Evolutionary conservation across 495 filamentous ascomycete genomes (phyloP).

Genomic region (Pyrenula massariospora): DNA sequence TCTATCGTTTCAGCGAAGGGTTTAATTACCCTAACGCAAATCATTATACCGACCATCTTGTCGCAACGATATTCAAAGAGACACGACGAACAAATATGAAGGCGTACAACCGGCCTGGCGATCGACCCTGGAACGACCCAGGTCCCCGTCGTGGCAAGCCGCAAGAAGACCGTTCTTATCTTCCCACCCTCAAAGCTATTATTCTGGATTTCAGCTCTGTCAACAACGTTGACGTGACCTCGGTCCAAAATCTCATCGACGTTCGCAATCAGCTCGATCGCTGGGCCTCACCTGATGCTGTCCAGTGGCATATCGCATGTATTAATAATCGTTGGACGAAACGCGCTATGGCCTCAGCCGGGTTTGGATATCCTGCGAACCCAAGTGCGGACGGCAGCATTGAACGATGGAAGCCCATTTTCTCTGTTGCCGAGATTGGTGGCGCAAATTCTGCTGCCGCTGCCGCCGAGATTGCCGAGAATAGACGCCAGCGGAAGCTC

Average conservation of each 20-base stretch:
- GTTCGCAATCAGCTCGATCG: constrained; percentile 94
- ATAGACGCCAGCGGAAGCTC: constrained; percentile 41
- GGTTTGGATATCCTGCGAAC: constrained; percentile 70
- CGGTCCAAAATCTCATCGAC: constrained; percentile 89
- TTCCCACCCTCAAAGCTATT: constrained; percentile 77
- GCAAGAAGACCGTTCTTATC: constrained; percentile 32
- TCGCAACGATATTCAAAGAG: constrained; percentile 55
- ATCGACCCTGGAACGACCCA: constrained; percentile 94
- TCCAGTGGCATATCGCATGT: constrained; percentile 93
- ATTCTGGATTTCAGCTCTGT: constrained; percentile 94
- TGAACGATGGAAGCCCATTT: constrained; percentile 88
- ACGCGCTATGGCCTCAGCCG: constrained; percentile 79
- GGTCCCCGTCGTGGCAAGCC: constrained; percentile 55
- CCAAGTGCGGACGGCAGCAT: constrained; percentile 43
- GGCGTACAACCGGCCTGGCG: constrained; percentile 53
- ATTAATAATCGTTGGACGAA: constrained; percentile 98
- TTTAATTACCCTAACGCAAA: constrained; percentile 95
- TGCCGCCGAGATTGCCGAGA: constrained; percentile 43
- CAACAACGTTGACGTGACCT: constrained; percentile 93
- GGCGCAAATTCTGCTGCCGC: constrained; percentile 57
- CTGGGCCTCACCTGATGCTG: constrained; percentile 68
- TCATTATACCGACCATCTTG: constrained; percentile 78
- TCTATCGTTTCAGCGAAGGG: constrained; percentile 93
- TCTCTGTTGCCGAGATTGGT: constrained; percentile 83
- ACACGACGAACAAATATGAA: constrained; percentile 69